These are phyloP conservation scores for Wickerhamomyces pijperi DNA, from an alignment of 805 yeast genomes.

Conservation along the genomic window DNA sequence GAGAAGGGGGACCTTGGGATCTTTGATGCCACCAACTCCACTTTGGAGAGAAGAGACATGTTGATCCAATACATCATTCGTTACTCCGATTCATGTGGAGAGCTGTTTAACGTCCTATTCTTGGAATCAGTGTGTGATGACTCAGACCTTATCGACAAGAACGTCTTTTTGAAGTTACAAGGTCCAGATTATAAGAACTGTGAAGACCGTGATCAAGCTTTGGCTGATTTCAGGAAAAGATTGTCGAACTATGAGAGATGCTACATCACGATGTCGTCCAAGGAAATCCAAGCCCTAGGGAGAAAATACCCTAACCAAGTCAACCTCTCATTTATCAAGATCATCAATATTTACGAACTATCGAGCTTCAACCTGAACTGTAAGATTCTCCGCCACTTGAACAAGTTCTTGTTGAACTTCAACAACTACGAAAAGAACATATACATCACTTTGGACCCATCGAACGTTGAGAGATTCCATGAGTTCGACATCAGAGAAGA, in stretches of 20 bases:
- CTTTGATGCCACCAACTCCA: constrained; percentile 43
- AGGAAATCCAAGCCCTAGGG: constrained; percentile 29
- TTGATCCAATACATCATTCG: constrained; percentile 26
- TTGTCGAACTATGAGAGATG: constrained; percentile 40
- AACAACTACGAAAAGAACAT: constrained; percentile 13
- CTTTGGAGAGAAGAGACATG: constrained; percentile 29
- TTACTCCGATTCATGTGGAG: constrained; percentile 27
- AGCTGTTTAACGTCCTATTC: constrained; percentile 29
- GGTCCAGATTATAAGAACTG: constrained; percentile 21
- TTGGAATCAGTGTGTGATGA: constrained; percentile 25
- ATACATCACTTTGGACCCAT: constrained; percentile 6
- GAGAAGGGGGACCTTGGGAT: constrained; percentile 33
- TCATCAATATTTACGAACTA: constrained; percentile 49
- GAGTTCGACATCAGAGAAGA: neutral
- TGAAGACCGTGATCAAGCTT: constrained; percentile 13
- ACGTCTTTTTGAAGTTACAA: constrained; percentile 21
- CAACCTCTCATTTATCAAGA: constrained; percentile 45
- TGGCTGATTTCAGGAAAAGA: constrained; percentile 30
- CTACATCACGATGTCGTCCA: constrained; percentile 32
- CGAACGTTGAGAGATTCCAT: constrained; percentile 1
- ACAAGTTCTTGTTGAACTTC: constrained; percentile 12
- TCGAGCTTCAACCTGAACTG: constrained; percentile 41
- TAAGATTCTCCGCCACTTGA: constrained; percentile 12
- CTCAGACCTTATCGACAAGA: constrained; percentile 17
- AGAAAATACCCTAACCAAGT: constrained; percentile 5